Base-by-base conservation (phyloP, 495 filamentous ascomycete species). In the Alectoria sarmentosa region DNA sequence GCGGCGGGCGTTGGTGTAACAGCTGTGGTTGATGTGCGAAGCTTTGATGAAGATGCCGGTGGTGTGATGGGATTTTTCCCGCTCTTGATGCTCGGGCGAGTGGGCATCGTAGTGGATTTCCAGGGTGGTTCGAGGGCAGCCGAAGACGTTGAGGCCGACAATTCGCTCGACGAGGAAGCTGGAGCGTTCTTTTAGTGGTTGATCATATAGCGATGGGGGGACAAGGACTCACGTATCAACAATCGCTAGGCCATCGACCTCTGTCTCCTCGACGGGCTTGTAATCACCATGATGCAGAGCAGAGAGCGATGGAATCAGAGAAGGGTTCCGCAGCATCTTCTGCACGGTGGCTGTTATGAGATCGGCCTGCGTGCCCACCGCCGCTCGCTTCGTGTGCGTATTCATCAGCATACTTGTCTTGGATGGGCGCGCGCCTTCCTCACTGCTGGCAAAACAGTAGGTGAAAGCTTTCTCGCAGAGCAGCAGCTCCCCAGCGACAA, bases 391-490 rank as follows among this genome's bases (percentile, higher is more conserved):
- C 23, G 67, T 76, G 14, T 77, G 67, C 4, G 65, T 15, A 65
- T 79, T 75, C 7, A 81, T 63, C 15, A 79, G 61, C 19, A 79
- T 21, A 3, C 59, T 66, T 30, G 67, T 71, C 62, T 49, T 72
- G 71, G 59, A 52, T 73, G 72, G 38, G 0, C 48, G 8, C 14
- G 14, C 19, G 14, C 48, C 23, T 32, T 61, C 57, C 39, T 34
- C 42, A 3, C 4, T 28, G 19, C 70, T 62, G 9, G 52, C 65
- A 49, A 49, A 76, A 61, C 73, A 67, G 65, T 73, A 56, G 15
- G 70, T 71, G 60, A 85, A 83, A 0, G 83, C 82, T 64, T 85
- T 86, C 65, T 85, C 82, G 60, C 80, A 84, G 14, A 84, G 61
- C 1, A 85, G 67, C 15, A 85, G 74, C 4, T 83, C 81, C 0